Evolutionary conservation across 2,329 filamentous ascomycete species (phyloP), one percentile per base, ranked within the genome.

Genomic region (Penicillium sp.): DNA sequence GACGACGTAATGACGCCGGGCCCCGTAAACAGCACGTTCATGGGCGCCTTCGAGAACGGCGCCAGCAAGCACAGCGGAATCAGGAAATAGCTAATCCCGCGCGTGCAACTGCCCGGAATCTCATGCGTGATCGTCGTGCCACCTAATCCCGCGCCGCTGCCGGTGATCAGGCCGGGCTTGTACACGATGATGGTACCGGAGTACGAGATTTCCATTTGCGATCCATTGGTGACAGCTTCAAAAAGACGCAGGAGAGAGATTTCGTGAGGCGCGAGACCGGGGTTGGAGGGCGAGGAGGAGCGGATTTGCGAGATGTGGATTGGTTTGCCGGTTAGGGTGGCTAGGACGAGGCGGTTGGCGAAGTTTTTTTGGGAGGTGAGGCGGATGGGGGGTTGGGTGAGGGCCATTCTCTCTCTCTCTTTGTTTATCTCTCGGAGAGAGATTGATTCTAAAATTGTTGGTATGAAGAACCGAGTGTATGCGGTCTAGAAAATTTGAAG

Each of bases 241-340:
- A 99, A 86, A 18, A 99, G 88, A 57, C 94, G 92, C 30, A 99
- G 83, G 74, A 99, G 93, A 47, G 94, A 97, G 66, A 97, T 87
- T 76, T 99, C 94, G 77, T 96, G 89, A 49, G 91, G 87, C 54
- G 90, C 88, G 55, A 99, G 88, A 66, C 94, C 94, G 1, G 94
- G 92, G 66, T 89, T 87, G 42, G 90, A 92, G 47, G 89, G 87
- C 43, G 91, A 96, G 16, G 88, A 85, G 62, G 90, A 86, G 67
- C 94, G 90, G 77, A 99, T 97, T 74, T 94, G 89, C 53, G 93
- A 94, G 71, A 99, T 93, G 75, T 93, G 91, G 56, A 97, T 79
- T 2, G 94, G 86, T 38, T 88, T 85, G 64, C 94, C 94, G 61
- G 92, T 96, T 60, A 99, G 84, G 2, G 94, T 97, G 20, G 94